Conservation (phyloP, 305 asterid species). For the Withania somnifera region DNA sequence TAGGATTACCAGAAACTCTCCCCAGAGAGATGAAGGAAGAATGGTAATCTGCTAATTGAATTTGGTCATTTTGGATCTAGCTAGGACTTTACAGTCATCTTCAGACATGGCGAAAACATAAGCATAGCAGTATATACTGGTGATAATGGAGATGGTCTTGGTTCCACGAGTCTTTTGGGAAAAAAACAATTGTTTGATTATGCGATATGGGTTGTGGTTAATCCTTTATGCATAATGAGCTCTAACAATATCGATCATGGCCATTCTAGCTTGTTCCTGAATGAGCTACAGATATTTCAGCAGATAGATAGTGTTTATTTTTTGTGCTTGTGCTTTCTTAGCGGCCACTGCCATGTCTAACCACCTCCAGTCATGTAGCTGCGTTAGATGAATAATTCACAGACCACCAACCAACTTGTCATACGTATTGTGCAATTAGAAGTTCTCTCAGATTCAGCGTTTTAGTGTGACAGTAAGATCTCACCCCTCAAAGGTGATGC, state of each 20-base stretch:
- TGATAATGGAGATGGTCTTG: background rate
- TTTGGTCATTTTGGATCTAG: background rate
- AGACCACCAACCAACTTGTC: background rate
- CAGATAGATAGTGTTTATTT: background rate
- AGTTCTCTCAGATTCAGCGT: background rate
- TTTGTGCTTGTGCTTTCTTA: background rate
- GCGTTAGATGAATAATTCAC: background rate
- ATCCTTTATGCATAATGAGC: background rate
- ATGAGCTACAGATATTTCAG: background rate
- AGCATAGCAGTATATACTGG: background rate
- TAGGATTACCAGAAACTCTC: background rate
- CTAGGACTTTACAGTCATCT: background rate
- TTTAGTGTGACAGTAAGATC: background rate
- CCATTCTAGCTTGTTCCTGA: background rate
- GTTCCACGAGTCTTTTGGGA: background rate
- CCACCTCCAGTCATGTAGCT: background rate
- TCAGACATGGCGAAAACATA: background rate
- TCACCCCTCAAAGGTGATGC: background rate
- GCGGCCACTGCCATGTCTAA: background rate
- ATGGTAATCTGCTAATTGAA: background rate
- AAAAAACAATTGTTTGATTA: background rate
- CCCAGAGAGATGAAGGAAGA: background rate
- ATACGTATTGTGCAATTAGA: background rate
- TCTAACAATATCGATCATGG: background rate
- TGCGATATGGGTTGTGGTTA: background rate